phyloP scores from a whole-genome alignment of 2,329 filamentous ascomycete species.

The Metarhizium robertsii region DNA sequence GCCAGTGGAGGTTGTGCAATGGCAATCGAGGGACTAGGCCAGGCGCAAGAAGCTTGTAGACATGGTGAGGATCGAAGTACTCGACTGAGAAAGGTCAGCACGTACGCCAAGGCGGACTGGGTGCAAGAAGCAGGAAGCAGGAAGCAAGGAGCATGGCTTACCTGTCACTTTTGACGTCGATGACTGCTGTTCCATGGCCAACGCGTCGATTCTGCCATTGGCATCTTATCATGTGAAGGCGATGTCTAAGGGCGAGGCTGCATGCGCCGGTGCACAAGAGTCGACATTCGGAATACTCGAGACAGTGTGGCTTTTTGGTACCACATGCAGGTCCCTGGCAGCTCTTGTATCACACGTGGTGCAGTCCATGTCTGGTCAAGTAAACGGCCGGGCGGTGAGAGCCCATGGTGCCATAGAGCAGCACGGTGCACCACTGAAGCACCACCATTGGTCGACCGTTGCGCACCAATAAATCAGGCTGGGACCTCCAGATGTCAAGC shows the following conservation, averaged over 20 bases:
- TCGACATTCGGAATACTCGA: no score
- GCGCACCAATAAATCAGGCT: no score
- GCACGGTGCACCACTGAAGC: neutral
- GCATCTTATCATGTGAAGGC: conserved; percentile 14
- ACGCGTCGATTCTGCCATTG: conserved; percentile 15
- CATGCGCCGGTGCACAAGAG: no score
- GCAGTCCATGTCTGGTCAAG: no score
- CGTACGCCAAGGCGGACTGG: neutral
- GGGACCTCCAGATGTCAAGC: no score
- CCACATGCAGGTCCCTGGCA: neutral
- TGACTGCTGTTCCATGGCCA: conserved; percentile 54
- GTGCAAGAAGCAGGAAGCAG: neutral
- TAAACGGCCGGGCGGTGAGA: conserved; percentile 13
- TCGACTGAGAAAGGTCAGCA: conserved; percentile 57
- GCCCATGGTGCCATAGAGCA: neutral
- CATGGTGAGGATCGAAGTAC: conserved; percentile 86
- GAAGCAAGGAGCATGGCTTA: conserved; percentile 24
- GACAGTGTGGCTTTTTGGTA: neutral
- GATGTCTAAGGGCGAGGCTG: no score
- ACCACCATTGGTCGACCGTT: neutral
- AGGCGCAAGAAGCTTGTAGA: conserved; percentile 74
- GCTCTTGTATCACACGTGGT: no score
- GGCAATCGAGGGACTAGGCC: conserved; percentile 73
- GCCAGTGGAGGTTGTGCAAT: conserved; percentile 90
- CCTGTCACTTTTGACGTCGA: conserved; percentile 72